Evolutionary conservation across 2,329 filamentous ascomycete genomes (phyloP), one percentile per base, ranked within the genome.

Genomic region (Penicillium digitatum): DNA sequence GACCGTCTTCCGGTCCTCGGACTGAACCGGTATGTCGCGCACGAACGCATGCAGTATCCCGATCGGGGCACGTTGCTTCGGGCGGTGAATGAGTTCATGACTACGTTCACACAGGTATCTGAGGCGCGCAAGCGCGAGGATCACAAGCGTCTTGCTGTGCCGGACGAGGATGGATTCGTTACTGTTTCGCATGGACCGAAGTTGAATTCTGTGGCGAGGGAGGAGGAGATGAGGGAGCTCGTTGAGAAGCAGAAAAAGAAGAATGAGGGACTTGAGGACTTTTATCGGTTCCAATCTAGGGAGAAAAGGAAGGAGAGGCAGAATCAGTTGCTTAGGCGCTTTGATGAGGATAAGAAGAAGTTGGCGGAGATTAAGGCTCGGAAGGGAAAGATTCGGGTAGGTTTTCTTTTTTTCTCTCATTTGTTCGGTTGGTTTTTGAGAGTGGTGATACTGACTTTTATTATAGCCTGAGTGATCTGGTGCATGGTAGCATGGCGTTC

Each of bases 161-260:
- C 93, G 0, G 94, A 99, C 72, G 92, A 90, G 68, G 94, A 99
- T 72, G 94, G 94, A 2, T 99, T 99, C 71, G 82, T 97, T 46
- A 97, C 92, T 3, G 94, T 99, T 24, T 88, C 87, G 1, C 82
- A 89, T 52, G 91, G 91, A 26, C 88, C 89, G 37, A 81, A 81
- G 56, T 79, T 87, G 55, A 81, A 81, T 7, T 88, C 87, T n/a
- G 86, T 89, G 1, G 91, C 89, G 1, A 82, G 86, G 52, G 81
- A 85, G 58, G 87, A 87, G 63, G 90, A 88, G 65, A 84, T 86
- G 16, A 82, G 85, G 67, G 80, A 79, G 42, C 73, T 82, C 66
- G 75, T 79, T 55, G 75, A 75, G 66, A 81, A 79, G 75, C 81
- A 85, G 77, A 76, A 84, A 69, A 84, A 87, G 74, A 82, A 85